phyloP scores from a whole-genome alignment of 2,329 filamentous ascomycete genomes.

The Magnaporthiopsis poae region DNA sequence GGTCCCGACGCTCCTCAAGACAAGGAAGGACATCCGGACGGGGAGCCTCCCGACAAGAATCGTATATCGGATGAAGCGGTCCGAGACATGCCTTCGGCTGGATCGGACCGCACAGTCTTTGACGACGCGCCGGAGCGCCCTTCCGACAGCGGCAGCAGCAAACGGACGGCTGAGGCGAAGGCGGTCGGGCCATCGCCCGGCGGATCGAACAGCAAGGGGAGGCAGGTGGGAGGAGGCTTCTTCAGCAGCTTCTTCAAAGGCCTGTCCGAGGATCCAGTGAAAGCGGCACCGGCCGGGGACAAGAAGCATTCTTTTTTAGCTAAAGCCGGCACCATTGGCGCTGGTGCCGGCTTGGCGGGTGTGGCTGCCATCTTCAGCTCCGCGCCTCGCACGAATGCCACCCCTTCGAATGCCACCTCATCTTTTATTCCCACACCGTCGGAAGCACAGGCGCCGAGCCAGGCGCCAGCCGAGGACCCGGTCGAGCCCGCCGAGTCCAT shows the following conservation, averaged over 20 bases:
- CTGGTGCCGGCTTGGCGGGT: slow-evolving; percentile 55
- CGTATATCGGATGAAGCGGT: slow-evolving; percentile 27
- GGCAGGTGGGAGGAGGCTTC: slow-evolving; percentile 33
- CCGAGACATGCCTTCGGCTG: slow-evolving; percentile 38
- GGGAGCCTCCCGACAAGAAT: slow-evolving; percentile 30
- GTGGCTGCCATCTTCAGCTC: slow-evolving; percentile 31
- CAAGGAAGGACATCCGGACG: slow-evolving; percentile 25
- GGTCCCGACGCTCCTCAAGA: slow-evolving; percentile 15
- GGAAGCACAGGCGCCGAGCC: slow-evolving; percentile 1
- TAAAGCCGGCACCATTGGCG: slow-evolving; percentile 61
- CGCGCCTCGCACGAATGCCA: slow-evolving; percentile 35
- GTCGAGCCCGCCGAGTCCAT: slow-evolving; percentile 7
- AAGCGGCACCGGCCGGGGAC: slow-evolving; percentile 9
- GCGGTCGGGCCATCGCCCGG: slow-evolving; percentile 34
- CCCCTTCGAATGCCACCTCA: slow-evolving; percentile 32
- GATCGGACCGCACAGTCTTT: slow-evolving; percentile 33
- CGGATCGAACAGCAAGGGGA: slow-evolving; percentile 28
- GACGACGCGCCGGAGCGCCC: slow-evolving; percentile 27
- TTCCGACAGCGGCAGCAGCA: slow-evolving; percentile 27
- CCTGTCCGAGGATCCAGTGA: slow-evolving; percentile 21
- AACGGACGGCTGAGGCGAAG: slow-evolving; percentile 38
- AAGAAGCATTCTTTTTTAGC: slow-evolving; percentile 57
- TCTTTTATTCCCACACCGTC: neutral
- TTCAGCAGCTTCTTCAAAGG: slow-evolving; percentile 38
- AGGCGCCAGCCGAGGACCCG: neutral